These are phyloP conservation scores for Aegilops tauschii DNA, from an alignment of 176 grass and related monocot species.

Conservation along the genomic window DNA sequence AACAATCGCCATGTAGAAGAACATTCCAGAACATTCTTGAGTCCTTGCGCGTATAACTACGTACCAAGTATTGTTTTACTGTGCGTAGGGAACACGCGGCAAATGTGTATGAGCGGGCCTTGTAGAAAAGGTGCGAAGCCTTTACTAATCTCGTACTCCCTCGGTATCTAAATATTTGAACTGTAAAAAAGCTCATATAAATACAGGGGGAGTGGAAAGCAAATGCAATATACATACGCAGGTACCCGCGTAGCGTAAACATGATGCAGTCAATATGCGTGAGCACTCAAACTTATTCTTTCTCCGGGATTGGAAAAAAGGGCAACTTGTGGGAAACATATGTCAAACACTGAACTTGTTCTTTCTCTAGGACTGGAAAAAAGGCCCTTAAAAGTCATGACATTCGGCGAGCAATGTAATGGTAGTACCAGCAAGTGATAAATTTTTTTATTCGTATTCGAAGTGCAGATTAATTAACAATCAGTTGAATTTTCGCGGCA, in stretches of 20 bases:
- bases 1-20: no score
- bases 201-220: neutral
- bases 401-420: conserved; percentile 23
- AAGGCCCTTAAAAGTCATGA: conserved; percentile 6
- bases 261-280: neutral
- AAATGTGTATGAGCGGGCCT: no score
- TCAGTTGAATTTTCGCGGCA: conserved; percentile 21
- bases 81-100: no score
- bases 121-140: no score
- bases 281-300: neutral
- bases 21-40: no score
- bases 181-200: no score
- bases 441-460: neutral
- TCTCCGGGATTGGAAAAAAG: neutral
- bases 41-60: no score
- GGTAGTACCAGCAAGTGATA: neutral
- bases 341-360: conserved; percentile 21
- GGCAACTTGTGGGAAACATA: neutral
- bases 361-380: conserved; percentile 12
- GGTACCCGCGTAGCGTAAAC: neutral
- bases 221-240: neutral
- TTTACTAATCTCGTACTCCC: no score
- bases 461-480: conserved; percentile 22
- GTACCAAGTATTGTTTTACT: no score
- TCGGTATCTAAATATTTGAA: no score